Conservation (phyloP, 2,329 filamentous ascomycete species). For the Apiospora hydei region DNA sequence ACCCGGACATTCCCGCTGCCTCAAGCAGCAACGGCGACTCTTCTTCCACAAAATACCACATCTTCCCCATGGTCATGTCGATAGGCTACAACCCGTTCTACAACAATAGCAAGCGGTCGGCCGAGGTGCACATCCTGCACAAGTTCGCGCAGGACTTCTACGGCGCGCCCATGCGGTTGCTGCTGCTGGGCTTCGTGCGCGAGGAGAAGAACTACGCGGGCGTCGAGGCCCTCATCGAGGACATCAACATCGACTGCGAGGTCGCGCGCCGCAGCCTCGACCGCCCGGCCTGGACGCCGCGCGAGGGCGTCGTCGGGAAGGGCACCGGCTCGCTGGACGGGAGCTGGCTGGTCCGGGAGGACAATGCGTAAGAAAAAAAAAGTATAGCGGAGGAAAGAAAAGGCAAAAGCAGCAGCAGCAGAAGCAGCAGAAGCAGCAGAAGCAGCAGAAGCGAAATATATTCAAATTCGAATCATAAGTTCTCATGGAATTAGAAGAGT, state of each 20-base stretch:
- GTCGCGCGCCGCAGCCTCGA: constrained; percentile 78
- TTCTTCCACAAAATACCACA: constrained; percentile 34
- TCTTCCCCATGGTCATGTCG: constrained; percentile 90
- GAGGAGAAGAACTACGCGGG: constrained; percentile 88
- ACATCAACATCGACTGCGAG: constrained; percentile 88
- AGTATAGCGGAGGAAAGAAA: neutral
- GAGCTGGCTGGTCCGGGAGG: constrained; percentile 40
- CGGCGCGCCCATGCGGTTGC: constrained; percentile 76
- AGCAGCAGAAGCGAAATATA: neutral
- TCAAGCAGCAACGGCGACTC: neutral
- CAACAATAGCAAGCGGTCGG: constrained; percentile 85
- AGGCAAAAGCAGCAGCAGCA: neutral
- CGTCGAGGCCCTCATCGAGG: constrained; percentile 82
- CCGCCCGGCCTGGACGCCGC: constrained; percentile 66
- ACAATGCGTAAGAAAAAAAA: neutral
- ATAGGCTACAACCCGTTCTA: constrained; percentile 99
- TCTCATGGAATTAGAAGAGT: no score
- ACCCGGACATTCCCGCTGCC: constrained; percentile 48
- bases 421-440: neutral
- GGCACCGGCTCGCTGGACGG: constrained; percentile 38
- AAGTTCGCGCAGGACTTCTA: constrained; percentile 85
- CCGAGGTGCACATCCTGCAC: constrained; percentile 90
- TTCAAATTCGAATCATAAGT: neutral
- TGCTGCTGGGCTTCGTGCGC: constrained; percentile 87
- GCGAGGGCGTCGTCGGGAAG: constrained; percentile 40